phyloP scores from a whole-genome alignment of 1,139 yeast species.

The Waltiozyma sp. region DNA sequence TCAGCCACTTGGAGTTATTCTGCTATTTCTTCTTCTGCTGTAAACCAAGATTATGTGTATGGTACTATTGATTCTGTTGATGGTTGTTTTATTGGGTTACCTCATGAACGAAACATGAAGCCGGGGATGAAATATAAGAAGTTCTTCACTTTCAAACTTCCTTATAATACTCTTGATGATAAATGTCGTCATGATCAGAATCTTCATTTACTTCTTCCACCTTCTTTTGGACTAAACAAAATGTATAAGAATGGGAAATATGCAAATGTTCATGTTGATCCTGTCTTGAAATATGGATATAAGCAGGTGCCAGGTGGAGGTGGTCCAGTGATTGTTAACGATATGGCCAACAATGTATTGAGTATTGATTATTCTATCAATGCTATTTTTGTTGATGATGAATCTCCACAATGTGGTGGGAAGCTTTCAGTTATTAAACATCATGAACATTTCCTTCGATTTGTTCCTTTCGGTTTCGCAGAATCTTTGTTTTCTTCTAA shows the following conservation, averaged over 20 bases:
- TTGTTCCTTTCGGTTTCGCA: slow-evolving; percentile 26
- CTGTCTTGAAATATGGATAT: slow-evolving; percentile 29
- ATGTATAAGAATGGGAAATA: slow-evolving; percentile 23
- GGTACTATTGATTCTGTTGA: slow-evolving; percentile 35
- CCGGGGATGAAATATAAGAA: slow-evolving; percentile 49
- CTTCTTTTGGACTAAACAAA: slow-evolving; percentile 50
- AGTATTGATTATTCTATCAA: slow-evolving; percentile 24
- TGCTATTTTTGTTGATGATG: slow-evolving; percentile 10
- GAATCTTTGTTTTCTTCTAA: slow-evolving; percentile 14
- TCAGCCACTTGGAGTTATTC: slow-evolving; percentile 32
- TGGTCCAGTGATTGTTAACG: slow-evolving; percentile 26
- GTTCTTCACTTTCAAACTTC: slow-evolving; percentile 54
- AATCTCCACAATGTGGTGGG: slow-evolving; percentile 1
- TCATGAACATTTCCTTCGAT: slow-evolving; percentile 21
- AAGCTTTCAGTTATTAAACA: slow-evolving; percentile 7
- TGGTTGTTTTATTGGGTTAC: slow-evolving; percentile 40
- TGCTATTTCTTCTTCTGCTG: slow-evolving; percentile 25
- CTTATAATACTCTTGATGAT: slow-evolving; percentile 44
- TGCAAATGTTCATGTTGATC: slow-evolving; percentile 21
- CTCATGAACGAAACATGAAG: slow-evolving; percentile 35
- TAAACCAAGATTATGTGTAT: slow-evolving; percentile 36
- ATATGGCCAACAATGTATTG: slow-evolving; percentile 20
- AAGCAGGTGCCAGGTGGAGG: slow-evolving; percentile 22
- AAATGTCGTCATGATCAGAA: slow-evolving; percentile 44
- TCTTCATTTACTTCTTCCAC: slow-evolving; percentile 51